Percentiles rank a stretch among this genome's conserved stretches.
These are phyloP conservation scores for Acanthamoeba lenticulata DNA, from an alignment of 208 protist species.

Conservation along the genomic window DNA sequence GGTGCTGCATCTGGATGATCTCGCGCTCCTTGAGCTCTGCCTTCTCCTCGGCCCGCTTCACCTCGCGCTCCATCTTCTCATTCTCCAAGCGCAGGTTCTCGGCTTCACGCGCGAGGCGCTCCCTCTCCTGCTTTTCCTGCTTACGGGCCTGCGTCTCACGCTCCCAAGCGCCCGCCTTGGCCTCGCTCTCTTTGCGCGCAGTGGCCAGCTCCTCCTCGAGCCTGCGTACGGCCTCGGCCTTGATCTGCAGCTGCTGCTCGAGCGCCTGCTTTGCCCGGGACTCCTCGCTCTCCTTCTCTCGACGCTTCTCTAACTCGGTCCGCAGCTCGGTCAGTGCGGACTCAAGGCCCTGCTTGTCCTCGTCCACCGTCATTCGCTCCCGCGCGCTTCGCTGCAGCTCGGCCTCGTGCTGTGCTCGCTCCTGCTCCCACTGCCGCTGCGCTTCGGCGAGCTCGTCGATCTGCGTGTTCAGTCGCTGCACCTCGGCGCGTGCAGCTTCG, in stretches of 20 bases:
- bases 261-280: neutral
- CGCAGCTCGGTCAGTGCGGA: neutral
- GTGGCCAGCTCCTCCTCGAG: neutral
- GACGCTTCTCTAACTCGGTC: neutral
- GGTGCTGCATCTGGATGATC: slow-evolving; percentile 22
- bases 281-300: neutral
- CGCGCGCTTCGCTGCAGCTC: neutral
- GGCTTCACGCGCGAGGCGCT: neutral
- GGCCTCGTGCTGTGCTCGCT: neutral
- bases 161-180: neutral
- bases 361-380: neutral
- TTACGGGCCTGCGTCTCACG: neutral
- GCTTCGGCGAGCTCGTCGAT: neutral
- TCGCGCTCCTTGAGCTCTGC: slow-evolving; percentile 40
- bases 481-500: neutral
- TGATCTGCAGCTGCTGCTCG: neutral
- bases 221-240: neutral
- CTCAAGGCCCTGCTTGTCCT: neutral
- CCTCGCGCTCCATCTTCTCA: slow-evolving; percentile 6
- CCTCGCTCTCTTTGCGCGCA: neutral
- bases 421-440: neutral
- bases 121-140: neutral
- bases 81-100: slow-evolving; percentile 14
- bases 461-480: neutral
- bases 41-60: slow-evolving; percentile 16